Conservation (phyloP, 306 rosid species). For the Adenanthera pavonina region DNA sequence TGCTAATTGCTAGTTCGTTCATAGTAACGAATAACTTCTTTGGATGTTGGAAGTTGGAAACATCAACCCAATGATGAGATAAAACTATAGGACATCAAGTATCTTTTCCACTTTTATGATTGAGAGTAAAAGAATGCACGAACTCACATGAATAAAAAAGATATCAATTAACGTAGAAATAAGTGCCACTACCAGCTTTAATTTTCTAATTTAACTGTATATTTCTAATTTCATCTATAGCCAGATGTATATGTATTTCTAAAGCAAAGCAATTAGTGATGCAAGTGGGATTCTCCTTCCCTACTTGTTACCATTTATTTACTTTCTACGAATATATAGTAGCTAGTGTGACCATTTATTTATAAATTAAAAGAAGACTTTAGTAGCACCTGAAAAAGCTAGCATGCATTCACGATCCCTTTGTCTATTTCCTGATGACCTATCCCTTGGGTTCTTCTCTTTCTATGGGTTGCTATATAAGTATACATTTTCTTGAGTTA, state of each 20-base stretch:
- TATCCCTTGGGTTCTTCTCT: background rate
- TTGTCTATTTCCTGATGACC: constrained; percentile 1
- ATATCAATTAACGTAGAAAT: constrained; percentile 13
- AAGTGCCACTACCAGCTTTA: background rate
- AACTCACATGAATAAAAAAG: constrained; percentile 24
- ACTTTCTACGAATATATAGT: background rate
- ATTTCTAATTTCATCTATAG: background rate
- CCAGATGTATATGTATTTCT: constrained; percentile 1
- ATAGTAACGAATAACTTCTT: background rate
- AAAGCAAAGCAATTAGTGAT: constrained; percentile 14
- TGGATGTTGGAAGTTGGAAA: background rate
- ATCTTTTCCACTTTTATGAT: constrained; percentile 18
- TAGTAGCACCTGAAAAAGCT: constrained; percentile 6
- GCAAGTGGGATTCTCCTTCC: constrained; percentile 22
- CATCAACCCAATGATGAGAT: constrained; percentile 4
- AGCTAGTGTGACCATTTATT: background rate
- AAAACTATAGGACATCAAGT: background rate
- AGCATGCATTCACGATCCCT: background rate
- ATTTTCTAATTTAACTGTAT: background rate
- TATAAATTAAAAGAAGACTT: background rate
- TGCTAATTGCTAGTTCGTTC: background rate
- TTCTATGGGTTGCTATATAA: background rate
- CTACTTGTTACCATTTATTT: constrained; percentile 3
- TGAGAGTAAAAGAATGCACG: constrained; percentile 23
- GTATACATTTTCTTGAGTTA: constrained; percentile 2